phyloP scores from a whole-genome alignment of 176 grass and related monocot species.

The Avena eriantha region DNA sequence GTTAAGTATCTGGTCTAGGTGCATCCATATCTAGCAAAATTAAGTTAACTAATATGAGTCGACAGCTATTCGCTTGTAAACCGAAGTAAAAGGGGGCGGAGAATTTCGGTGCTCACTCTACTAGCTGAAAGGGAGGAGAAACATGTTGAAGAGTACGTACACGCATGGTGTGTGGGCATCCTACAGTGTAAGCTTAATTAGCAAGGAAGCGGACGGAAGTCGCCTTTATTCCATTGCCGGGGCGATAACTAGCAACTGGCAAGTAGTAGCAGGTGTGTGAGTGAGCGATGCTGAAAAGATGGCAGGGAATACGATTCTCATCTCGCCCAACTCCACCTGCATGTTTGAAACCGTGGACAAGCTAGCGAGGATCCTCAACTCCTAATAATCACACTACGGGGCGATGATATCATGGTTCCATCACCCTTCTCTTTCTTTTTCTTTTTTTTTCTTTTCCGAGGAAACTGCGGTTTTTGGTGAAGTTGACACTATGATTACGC shows the following conservation, averaged over 20 bases:
- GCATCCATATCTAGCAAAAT: no score
- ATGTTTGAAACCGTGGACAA: neutral
- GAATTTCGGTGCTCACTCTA: neutral
- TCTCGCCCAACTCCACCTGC: conserved; percentile 32
- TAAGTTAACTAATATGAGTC: no score
- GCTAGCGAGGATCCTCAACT: neutral
- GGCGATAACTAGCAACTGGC: neutral
- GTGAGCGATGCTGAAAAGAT: conserved; percentile 30
- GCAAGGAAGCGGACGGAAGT: conserved; percentile 58
- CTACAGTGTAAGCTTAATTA: conserved; percentile 38
- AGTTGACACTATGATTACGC: no score
- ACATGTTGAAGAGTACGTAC: neutral
- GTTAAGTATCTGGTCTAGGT: no score
- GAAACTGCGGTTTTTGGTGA: no score
- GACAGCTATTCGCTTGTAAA: no score
- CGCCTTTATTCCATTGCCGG: conserved; percentile 58
- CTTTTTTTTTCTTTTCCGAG: neutral
- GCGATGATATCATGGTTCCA: neutral
- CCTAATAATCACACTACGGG: neutral
- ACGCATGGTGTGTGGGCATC: neutral
- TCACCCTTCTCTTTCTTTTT: neutral
- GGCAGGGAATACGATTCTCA: conserved; percentile 55
- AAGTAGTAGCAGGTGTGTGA: neutral
- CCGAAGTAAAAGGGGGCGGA: neutral
- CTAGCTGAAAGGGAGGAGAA: neutral